Evolutionary conservation across 75 land plant genomes (phyloP).

Genomic region (Larix kaempferi): DNA sequence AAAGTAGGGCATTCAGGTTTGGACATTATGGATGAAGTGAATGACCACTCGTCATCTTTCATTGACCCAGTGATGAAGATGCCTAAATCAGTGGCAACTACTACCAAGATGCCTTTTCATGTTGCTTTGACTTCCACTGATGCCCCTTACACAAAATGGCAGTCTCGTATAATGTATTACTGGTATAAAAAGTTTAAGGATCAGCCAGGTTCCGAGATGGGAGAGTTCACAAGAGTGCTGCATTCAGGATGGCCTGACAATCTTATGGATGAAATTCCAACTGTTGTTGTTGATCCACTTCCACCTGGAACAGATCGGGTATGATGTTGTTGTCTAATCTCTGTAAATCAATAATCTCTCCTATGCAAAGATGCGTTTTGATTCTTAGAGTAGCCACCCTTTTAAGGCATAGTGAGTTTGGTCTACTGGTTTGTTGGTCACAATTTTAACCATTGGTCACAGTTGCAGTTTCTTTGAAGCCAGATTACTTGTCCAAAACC

Average conservation of each 20-base stretch:
- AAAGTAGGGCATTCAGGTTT: neutral
- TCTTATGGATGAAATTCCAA: constrained; percentile 92
- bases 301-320: constrained; percentile 86
- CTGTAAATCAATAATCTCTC: neutral
- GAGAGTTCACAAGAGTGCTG: constrained; percentile 80
- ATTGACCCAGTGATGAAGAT: constrained; percentile 48
- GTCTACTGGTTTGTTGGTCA: neutral
- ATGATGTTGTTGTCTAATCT: constrained; percentile 6
- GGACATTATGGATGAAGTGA: neutral
- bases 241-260: constrained; percentile 80
- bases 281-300: constrained; percentile 82
- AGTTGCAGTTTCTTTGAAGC: neutral
- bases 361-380: neutral
- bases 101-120: constrained; percentile 46
- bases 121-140: constrained; percentile 80
- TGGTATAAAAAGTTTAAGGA: constrained; percentile 78
- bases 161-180: constrained; percentile 91
- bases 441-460: neutral
- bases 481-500: neutral
- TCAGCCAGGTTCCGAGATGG: constrained; percentile 83
- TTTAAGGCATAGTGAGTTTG: neutral
- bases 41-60: neutral
- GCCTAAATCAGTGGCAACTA: constrained; percentile 33
- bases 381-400: neutral
- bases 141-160: constrained; percentile 83